These are phyloP conservation scores for Pleodorina starrii DNA, from an alignment of 139 green algal species.

Conservation along the genomic window DNA sequence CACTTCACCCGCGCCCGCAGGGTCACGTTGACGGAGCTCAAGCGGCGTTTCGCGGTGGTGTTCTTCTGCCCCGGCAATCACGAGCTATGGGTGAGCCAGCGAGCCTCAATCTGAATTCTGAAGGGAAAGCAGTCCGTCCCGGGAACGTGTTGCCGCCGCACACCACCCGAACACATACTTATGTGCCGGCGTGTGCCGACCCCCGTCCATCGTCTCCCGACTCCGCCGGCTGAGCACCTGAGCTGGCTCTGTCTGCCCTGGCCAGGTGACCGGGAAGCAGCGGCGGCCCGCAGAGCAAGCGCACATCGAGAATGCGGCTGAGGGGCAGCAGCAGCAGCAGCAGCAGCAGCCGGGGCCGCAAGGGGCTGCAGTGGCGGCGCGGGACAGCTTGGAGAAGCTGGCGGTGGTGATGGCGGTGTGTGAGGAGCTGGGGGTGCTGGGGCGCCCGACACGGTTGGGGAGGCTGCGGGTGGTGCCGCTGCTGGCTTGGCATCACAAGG, in stretches of 20 bases:
- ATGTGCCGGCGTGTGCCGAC: no score
- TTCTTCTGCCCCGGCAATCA: conserved; percentile 86
- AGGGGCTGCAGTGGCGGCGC: not conserved
- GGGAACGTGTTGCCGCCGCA: no score
- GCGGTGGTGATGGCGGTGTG: conserved; percentile 63
- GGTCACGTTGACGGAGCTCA: conserved; percentile 63
- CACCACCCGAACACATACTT: no score
- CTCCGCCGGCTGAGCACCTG: no score
- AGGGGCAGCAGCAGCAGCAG: not conserved
- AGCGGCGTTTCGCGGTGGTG: conserved; percentile 61
- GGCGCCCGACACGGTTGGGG: conserved; percentile 55
- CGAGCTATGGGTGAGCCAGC: conserved; percentile 79
- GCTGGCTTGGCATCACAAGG: conserved; percentile 65
- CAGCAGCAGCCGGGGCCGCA: not conserved
- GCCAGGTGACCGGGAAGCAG: conserved; percentile 2
- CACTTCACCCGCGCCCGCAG: no score
- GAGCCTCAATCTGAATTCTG: no score
- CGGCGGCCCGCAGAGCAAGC: not conserved
- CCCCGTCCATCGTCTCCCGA: no score
- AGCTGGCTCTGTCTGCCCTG: no score
- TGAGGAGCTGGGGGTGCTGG: conserved; percentile 67
- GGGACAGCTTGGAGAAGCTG: conserved; percentile 67
- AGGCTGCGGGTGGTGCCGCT: conserved; percentile 74
- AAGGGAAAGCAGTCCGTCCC: no score
- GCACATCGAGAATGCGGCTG: no score